A percentile compares a stretch with the other conserved stretches of the same genome.
phyloP scores from a whole-genome alignment of 2,329 filamentous ascomycete species.

The Fusarium floridanum region DNA sequence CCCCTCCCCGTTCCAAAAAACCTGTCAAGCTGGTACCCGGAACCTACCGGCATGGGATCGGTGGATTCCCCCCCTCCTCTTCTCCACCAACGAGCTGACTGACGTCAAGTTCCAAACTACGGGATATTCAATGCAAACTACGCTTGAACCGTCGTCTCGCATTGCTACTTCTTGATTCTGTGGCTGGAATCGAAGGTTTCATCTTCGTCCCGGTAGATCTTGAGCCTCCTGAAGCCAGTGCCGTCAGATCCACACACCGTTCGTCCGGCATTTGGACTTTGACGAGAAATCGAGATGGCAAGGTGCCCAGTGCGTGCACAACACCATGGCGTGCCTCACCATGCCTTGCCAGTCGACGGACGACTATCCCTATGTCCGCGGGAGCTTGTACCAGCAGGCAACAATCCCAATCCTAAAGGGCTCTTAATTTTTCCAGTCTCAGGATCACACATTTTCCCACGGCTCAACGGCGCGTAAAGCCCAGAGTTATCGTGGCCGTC shows the following conservation, averaged over 20 bases:
- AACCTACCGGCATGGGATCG: slow-evolving; percentile 24
- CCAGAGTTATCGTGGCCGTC: slow-evolving; percentile 6
- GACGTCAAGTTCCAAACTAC: slow-evolving; percentile 9
- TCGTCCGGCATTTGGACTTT: slow-evolving; percentile 20
- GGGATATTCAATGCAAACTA: slow-evolving; percentile 21
- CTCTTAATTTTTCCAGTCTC: not conserved
- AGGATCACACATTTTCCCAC: slow-evolving; percentile 11
- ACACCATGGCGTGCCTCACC: not conserved
- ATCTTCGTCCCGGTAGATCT: slow-evolving; percentile 37
- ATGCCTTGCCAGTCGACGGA: slow-evolving; percentile 13
- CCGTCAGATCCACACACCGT: slow-evolving; percentile 29
- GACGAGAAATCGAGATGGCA: not conserved
- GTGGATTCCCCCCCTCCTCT: slow-evolving; percentile 15
- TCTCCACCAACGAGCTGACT: slow-evolving; percentile 13
- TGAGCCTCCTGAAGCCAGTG: slow-evolving; percentile 22
- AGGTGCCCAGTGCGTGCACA: slow-evolving; percentile 11
- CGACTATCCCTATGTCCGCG: slow-evolving; percentile 1
- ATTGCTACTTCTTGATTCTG: slow-evolving; percentile 21
- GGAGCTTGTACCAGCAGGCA: slow-evolving; percentile 4
- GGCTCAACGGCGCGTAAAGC: not conserved
- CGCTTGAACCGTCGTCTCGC: slow-evolving; percentile 33
- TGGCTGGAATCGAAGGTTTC: slow-evolving; percentile 37
- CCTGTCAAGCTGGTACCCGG: slow-evolving; percentile 20
- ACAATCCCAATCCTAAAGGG: slow-evolving; percentile 13
- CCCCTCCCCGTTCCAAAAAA: slow-evolving; percentile 6